Conservation (phyloP, 2,329 filamentous ascomycete genomes). For the Bipolaris gigantea region DNA sequence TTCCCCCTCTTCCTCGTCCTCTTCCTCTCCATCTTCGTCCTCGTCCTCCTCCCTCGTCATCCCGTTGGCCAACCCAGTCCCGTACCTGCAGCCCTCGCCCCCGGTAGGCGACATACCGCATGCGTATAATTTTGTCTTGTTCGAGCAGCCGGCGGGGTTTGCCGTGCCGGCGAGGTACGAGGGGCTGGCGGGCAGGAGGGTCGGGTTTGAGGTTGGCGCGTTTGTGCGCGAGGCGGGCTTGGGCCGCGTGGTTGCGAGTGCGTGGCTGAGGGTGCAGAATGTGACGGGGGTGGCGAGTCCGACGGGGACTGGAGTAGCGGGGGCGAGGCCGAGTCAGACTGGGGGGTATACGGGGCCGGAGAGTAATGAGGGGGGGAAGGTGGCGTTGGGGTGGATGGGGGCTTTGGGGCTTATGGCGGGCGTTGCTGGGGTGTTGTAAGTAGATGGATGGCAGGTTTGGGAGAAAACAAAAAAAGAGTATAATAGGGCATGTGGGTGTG, state of each 20-base stretch:
- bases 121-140: slow-evolving; percentile 35
- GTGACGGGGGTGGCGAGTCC: slow-evolving; percentile 22
- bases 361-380: not conserved
- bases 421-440: slow-evolving; percentile 4
- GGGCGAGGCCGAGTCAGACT: slow-evolving; percentile 23
- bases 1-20: not conserved
- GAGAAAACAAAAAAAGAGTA: too few species aligned
- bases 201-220: slow-evolving; percentile 41
- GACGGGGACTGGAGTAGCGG: slow-evolving; percentile 23
- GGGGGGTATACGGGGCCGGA: not conserved
- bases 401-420: slow-evolving; percentile 12
- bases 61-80: slow-evolving; percentile 17
- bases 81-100: slow-evolving; percentile 33
- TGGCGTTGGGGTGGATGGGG: slow-evolving; percentile 2
- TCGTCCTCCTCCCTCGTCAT: slow-evolving; percentile 14
- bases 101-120: slow-evolving; percentile 37
- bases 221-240: slow-evolving; percentile 43
- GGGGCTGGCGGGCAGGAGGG: slow-evolving; percentile 23
- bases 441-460: too few species aligned
- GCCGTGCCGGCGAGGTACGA: slow-evolving; percentile 32
- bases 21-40: not conserved
- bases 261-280: slow-evolving; percentile 46
- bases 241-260: slow-evolving; percentile 24
- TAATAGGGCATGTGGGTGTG: too few species aligned
- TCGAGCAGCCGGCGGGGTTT: slow-evolving; percentile 34